These are phyloP conservation scores for Grigorovia jiainica DNA, from an alignment of 805 yeast species.

Conservation along the genomic window DNA sequence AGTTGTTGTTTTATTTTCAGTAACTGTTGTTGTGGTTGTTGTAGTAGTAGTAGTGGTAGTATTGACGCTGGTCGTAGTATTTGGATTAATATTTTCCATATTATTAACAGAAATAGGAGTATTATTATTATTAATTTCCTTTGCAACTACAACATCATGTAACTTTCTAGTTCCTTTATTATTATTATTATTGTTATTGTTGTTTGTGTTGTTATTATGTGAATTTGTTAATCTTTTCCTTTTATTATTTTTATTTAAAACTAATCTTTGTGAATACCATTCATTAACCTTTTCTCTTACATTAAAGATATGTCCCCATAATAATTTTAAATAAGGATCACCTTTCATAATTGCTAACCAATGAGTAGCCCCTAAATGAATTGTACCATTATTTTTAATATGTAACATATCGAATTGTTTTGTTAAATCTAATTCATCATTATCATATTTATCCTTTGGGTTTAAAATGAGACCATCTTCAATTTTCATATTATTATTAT, in stretches of 20 bases:
- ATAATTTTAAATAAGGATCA: conserved; percentile 44
- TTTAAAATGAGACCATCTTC: background rate
- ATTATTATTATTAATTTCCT: too few species aligned
- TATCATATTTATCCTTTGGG: conserved; percentile 16
- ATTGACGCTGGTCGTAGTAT: too few species aligned
- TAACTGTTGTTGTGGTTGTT: background rate
- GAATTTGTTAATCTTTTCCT: conserved; percentile 1
- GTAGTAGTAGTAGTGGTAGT: background rate
- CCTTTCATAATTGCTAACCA: conserved; percentile 53
- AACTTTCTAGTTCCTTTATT: too few species aligned
- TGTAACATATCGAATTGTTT: conserved; percentile 38
- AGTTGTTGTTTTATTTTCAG: background rate
- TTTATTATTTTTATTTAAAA: conserved; percentile 5
- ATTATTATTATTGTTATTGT: background rate
- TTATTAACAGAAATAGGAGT: background rate
- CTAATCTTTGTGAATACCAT: conserved; percentile 23
- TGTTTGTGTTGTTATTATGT: background rate
- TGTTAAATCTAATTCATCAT: conserved; percentile 31
- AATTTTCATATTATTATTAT: background rate
- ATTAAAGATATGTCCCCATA: conserved; percentile 43
- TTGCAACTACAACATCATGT: too few species aligned
- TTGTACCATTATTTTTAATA: conserved; percentile 34
- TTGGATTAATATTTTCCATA: background rate
- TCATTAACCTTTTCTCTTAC: conserved; percentile 31
- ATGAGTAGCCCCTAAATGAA: conserved; percentile 43